Evolutionary conservation across 73 alveolate genomes (phyloP).

Genomic region (Paramecium bursaria): DNA sequence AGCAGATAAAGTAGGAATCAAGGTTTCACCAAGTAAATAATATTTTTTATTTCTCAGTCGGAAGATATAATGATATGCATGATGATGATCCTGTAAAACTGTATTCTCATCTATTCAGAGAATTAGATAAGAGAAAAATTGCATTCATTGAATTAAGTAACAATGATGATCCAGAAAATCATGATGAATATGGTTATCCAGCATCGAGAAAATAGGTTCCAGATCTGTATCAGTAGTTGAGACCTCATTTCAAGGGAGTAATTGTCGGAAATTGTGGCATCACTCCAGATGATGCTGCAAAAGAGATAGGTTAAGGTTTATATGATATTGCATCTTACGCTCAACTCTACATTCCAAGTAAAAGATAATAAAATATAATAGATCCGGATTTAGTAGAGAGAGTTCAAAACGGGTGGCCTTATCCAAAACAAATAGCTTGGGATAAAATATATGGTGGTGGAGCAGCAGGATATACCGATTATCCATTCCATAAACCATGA

Average conservation of each 20-base stretch:
- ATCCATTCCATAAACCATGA: too few relatives aligned
- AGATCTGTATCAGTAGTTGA: conserved; percentile 50
- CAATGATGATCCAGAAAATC: conserved; percentile 58
- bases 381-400: conserved; percentile 71
- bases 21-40: conserved; percentile 45
- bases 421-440: too few relatives aligned
- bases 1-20: conserved; percentile 44
- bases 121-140: conserved; percentile 66
- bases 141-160: conserved; percentile 72
- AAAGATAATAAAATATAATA: not conserved
- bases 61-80: conserved; percentile 63
- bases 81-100: conserved; percentile 73
- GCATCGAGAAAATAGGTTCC: conserved; percentile 61
- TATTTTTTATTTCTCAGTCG: not conserved
- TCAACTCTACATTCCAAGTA: conserved; percentile 38
- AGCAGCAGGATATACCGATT: too few relatives aligned
- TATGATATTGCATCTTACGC: conserved; percentile 73
- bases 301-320: conserved; percentile 61
- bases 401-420: conserved; percentile 58
- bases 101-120: conserved; percentile 55
- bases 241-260: conserved; percentile 60
- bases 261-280: conserved; percentile 62
- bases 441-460: too few relatives aligned
- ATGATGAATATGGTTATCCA: conserved; percentile 66
- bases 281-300: conserved; percentile 62